Base-by-base conservation (phyloP, 2,329 filamentous ascomycete species). In the Diaporthe sp. region DNA sequence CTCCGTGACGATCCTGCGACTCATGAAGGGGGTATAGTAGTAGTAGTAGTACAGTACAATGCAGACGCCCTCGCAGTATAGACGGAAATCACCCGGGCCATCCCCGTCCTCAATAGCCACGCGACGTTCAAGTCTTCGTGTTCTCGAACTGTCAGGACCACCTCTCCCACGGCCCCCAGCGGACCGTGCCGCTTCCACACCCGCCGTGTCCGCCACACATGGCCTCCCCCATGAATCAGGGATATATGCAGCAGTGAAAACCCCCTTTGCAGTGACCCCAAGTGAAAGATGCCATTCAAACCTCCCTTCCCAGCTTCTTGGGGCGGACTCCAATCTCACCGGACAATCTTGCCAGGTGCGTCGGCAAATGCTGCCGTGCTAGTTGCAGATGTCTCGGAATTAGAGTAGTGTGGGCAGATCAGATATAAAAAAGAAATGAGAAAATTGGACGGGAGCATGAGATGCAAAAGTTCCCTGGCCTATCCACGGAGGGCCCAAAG, bases 1-100 rank as follows among this genome's bases (percentile, higher is more conserved):
- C 65, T 69, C 49, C 34, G 37, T 42, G 34, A 39, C 49, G 51
- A 55, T 55, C n/a, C n/a, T 42, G 31, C 65, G 17, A 49, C 65
- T 49, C 65, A 55, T 55, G 53, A 55, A 15, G 9, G 13, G 31
- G 65, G 46, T 39, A 46, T 65, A 65, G 34, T 65, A 46, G 61
- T 65, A 69, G 31, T 55, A 53, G 49, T 39, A 68, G 31, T 68
- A 55, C 65, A 68, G 31, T n/a, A 53, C 65, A 55, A 42, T 49
- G 28, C 19, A 42, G 12, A 37, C 17, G 4, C 34, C 65, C 25
- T 42, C 49, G 49, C 49, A 69, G 34, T 9, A 13, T 22, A 9
- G 44, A 42, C 13, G 13, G 31, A 42, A 17, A 55, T n/a, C 15
- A 28, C 8, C 37, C 15, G 13, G n/a, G 15, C 13, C 49, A 3